Conservation (phyloP, 257 asterid genomes). For the Solanum arcanum region DNA sequence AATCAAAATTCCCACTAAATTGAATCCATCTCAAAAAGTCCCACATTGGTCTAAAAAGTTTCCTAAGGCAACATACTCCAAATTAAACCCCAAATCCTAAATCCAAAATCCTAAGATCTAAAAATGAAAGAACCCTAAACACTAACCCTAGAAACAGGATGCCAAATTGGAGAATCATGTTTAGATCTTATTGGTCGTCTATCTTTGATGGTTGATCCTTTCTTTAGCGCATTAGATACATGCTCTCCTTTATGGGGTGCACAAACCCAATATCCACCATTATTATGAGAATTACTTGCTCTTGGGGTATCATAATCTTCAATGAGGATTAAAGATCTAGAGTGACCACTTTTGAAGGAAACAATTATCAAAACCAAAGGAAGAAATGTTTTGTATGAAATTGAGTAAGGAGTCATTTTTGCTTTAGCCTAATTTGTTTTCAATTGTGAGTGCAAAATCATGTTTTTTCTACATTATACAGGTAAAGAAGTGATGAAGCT, state of each 20-base stretch:
- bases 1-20: no score
- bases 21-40: no score
- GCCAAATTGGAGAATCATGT: not conserved
- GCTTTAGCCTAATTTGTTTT: not conserved
- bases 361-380: not conserved
- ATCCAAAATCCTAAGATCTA: no score
- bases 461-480: not conserved
- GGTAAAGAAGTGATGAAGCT: not conserved
- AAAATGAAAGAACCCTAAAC: no score
- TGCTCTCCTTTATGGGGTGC: not conserved
- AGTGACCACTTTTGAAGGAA: not conserved
- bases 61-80: no score
- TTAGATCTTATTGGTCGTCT: not conserved
- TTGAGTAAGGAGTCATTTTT: not conserved
- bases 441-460: not conserved
- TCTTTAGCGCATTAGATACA: no score
- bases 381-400: not conserved
- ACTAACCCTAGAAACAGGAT: no score
- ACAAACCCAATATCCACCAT: not conserved
- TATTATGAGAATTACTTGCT: not conserved
- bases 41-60: no score
- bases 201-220: not conserved
- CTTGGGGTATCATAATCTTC: not conserved
- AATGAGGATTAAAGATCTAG: not conserved
- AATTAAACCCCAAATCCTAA: no score